phyloP scores from a whole-genome alignment of 305 asterid species.

The Solanum aculeatissimum region DNA sequence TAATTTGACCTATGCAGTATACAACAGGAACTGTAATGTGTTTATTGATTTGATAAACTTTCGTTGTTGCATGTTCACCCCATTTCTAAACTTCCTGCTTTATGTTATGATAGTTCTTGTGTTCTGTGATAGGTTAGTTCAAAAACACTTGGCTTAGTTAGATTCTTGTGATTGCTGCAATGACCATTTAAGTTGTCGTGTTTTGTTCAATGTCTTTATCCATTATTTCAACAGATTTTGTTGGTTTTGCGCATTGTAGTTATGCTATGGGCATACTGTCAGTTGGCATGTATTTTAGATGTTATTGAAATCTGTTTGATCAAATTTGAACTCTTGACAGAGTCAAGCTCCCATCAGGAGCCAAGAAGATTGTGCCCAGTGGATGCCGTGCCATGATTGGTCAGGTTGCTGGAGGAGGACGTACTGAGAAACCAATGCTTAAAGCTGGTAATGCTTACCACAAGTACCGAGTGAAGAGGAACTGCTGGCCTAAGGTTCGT shows the following conservation, averaged over 20 bases:
- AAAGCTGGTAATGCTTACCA: constrained; percentile 61
- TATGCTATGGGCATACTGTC: neutral
- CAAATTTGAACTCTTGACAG: constrained; percentile 4
- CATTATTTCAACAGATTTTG: neutral
- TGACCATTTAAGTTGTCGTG: neutral
- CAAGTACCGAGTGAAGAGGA: constrained; percentile 62
- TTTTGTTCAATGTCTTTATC: neutral
- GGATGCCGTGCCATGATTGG: constrained; percentile 70
- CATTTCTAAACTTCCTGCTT: neutral
- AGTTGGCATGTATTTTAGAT: neutral
- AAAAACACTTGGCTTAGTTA: neutral
- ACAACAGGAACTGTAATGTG: neutral
- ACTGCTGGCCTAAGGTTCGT: constrained; percentile 64
- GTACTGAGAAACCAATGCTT: constrained; percentile 37
- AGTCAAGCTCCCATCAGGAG: constrained; percentile 47
- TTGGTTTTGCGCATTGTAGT: neutral
- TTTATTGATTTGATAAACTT: neutral
- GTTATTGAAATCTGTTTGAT: neutral
- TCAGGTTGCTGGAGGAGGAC: constrained; percentile 21
- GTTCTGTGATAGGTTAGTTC: neutral
- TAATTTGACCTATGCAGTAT: no score
- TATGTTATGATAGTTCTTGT: neutral
- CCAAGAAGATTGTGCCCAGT: constrained; percentile 50
- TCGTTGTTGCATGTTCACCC: neutral
- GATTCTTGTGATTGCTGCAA: neutral